Evolutionary conservation across 2,329 filamentous ascomycete genomes (phyloP).

Genomic region (Monosporascus ibericus): DNA sequence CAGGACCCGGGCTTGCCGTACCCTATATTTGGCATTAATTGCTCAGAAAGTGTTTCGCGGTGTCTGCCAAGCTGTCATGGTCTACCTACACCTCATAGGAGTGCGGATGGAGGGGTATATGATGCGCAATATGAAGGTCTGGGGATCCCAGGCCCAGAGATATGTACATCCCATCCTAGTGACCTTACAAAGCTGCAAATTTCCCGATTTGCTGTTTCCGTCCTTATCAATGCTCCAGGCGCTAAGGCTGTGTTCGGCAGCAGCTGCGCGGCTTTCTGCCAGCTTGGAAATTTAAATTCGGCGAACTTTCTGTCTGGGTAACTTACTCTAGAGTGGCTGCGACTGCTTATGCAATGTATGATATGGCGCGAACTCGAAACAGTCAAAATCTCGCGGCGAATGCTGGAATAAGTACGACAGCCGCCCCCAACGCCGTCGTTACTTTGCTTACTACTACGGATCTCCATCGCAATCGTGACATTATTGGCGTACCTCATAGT

Average conservation of each 20-base stretch:
- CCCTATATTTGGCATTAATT: background rate
- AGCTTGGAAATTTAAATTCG: background rate
- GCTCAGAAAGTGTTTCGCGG: background rate
- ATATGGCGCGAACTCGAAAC: no score
- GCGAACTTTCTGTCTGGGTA: background rate
- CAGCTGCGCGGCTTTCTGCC: background rate
- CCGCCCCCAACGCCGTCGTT: no score
- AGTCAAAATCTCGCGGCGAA: no score
- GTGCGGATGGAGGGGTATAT: background rate
- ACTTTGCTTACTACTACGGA: no score
- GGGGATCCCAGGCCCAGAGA: background rate
- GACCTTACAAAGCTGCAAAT: background rate
- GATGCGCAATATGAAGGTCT: background rate
- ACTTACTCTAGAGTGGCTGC: no score
- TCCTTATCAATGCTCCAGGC: background rate
- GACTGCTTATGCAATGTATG: no score
- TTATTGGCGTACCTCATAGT: no score
- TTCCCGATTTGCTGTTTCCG: background rate
- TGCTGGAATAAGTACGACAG: no score
- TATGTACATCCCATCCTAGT: background rate
- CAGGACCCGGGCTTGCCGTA: background rate
- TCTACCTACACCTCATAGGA: background rate
- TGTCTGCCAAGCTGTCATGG: background rate
- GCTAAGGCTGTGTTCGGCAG: background rate
- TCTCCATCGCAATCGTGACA: no score